These are phyloP conservation scores for Ustilago trichophora DNA, from an alignment of 1,284 basidiomycete genomes.

Conservation along the genomic window DNA sequence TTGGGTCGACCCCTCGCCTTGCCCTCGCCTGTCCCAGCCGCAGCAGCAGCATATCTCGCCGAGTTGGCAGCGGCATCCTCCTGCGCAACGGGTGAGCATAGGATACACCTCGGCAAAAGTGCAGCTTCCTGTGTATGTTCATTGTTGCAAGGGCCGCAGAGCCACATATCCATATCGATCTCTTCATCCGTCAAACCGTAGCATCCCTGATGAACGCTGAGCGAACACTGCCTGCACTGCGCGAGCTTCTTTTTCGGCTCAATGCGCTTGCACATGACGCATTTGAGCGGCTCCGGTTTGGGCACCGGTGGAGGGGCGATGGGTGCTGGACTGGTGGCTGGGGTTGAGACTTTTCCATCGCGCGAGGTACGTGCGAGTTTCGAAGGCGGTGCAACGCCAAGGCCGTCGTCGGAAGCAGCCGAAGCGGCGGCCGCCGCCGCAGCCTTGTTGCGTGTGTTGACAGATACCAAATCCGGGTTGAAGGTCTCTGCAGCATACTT, in stretches of 20 bases:
- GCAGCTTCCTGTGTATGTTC: conserved; percentile 54
- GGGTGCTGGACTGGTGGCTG: conserved; percentile 21
- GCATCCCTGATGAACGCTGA: conserved; percentile 63
- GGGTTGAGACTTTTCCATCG: conserved; percentile 27
- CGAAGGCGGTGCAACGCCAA: conserved; percentile 60
- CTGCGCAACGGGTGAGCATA: conserved; percentile 47
- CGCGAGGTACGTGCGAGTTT: conserved; percentile 40
- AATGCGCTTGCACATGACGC: conserved; percentile 60
- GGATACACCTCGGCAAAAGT: conserved; percentile 55
- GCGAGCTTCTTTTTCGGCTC: conserved; percentile 61
- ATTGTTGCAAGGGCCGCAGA: conserved; percentile 62
- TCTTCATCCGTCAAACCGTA: conserved; percentile 54
- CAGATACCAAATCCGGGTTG: conserved; percentile 49
- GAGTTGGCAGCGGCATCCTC: conserved; percentile 39
- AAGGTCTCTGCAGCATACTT: conserved; percentile 64
- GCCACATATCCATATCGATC: conserved; percentile 51
- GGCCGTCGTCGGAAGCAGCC: conserved; percentile 38
- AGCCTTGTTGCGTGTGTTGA: conserved; percentile 47
- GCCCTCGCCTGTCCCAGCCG: conserved; percentile 11
- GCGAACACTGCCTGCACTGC: conserved; percentile 59
- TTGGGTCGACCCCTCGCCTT: conserved; percentile 25
- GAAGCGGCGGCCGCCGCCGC: conserved; percentile 28
- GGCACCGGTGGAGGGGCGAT: conserved; percentile 19
- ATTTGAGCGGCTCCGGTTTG: conserved; percentile 51
- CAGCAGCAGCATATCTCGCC: conserved; percentile 28